Evolutionary conservation across 441 rosid species (phyloP), one percentile per base, ranked within the genome.

Genomic region (Pelargonium hybrid): DNA sequence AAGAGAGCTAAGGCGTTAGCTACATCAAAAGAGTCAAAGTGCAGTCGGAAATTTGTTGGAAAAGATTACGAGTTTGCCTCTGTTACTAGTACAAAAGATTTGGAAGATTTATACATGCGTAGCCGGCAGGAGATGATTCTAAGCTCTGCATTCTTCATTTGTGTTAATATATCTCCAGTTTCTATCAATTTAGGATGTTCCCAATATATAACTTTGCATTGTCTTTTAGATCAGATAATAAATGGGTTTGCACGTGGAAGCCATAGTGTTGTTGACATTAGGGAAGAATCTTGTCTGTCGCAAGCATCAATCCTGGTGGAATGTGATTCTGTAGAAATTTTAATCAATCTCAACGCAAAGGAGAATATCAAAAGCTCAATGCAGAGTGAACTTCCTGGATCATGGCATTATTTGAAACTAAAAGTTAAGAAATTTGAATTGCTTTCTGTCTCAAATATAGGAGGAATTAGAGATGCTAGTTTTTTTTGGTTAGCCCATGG

Each of bases 351-450:
- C 63, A 86, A 87, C 70, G 71, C 76, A 59, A 84, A 66, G 74
- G 85, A 78, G 54, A 84, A 77, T 72, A 70, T 83, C 39, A 85
- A 82, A 74, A 75, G 78, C 71, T 84, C 91, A 65, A 80, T 91
- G 76, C 97, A 88, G 84, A 82, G 73, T 72, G 97, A 92, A 81
- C 96, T 92, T 78, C 92, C 96, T 57, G 98, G 99, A 71, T 84
- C 91, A 25, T 96, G 99, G 99, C 72, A 72, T 75, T 81, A 74
- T 76, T 76, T 92, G 45, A 88, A 85, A 77, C 82, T 96, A 78
- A 83, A 81, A 69, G 74, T 90, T 79, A 81, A 73, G 74, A 88
- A 88, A 71, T 75, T 91, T 66, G 82, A 82, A 72, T 67, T 92
- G 78, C 82, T 91, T 67, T 83, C 87, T 76, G 93, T 85, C 75